Conservation (phyloP, 768 basidiomycete species). For the Leccinum truebloodii region DNA sequence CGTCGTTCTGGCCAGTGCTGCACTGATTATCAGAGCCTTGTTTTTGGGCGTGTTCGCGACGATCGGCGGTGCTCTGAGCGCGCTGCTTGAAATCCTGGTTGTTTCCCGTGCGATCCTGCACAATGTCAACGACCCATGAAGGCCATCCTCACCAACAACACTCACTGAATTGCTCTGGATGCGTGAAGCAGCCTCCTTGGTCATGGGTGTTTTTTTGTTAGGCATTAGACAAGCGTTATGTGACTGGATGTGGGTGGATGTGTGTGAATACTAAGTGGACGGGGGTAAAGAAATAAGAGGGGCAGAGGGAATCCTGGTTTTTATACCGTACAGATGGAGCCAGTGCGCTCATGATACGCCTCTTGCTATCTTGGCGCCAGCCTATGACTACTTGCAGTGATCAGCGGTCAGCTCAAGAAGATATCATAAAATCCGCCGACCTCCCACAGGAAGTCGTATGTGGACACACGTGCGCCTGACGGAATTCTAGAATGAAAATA, state of each 20-base stretch:
- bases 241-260: neutral
- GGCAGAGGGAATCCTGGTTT: neutral
- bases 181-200: neutral
- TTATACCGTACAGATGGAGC: constrained; percentile 3
- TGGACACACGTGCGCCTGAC: neutral
- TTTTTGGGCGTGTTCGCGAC: neutral
- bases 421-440: neutral
- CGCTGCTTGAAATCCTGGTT: constrained; percentile 12
- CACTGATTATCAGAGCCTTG: neutral
- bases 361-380: neutral
- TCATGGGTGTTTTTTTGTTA: neutral
- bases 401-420: neutral
- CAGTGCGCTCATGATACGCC: neutral
- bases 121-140: neutral
- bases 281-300: neutral
- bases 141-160: neutral
- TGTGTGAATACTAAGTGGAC: neutral
- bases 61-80: constrained; percentile 10
- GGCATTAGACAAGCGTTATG: constrained; percentile 2
- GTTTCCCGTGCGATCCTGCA: constrained; percentile 2
- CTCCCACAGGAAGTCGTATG: neutral
- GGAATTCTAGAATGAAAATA: neutral
- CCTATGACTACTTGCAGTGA: neutral
- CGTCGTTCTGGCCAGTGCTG: neutral
- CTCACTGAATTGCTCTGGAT: constrained; percentile 15